Percentiles rank a stretch among this genome's conserved stretches.
These are phyloP conservation scores for Kwoniella bestiolae DNA, from an alignment of 768 basidiomycete species.

Conservation along the genomic window DNA sequence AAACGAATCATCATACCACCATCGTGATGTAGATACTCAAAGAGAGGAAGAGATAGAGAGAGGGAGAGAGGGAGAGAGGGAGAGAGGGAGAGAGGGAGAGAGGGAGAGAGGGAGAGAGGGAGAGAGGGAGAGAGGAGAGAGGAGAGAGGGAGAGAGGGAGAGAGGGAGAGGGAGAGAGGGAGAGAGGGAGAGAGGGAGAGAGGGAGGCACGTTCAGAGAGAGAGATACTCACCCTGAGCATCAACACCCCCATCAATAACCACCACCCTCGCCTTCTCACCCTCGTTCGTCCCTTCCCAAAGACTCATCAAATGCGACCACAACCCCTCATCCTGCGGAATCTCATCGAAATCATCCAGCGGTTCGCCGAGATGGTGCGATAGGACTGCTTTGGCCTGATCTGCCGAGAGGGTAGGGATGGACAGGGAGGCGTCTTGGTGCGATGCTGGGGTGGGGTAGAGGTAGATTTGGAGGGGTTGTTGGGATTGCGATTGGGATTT, in stretches of 20 bases:
- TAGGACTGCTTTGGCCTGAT: slow-evolving; percentile 53
- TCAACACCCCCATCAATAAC: slow-evolving; percentile 50
- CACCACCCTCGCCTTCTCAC: slow-evolving; percentile 41
- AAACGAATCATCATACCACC: background rate
- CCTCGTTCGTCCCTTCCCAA: slow-evolving; percentile 24
- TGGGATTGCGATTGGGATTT: slow-evolving; percentile 21
- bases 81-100: background rate
- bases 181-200: no score
- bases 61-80: background rate
- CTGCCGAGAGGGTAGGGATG: slow-evolving; percentile 43
- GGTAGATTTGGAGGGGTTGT: slow-evolving; percentile 52
- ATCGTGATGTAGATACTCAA: background rate
- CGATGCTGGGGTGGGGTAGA: slow-evolving; percentile 48
- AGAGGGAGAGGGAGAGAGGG: background rate
- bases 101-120: background rate
- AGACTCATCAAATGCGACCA: slow-evolving; percentile 48
- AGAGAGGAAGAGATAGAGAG: background rate
- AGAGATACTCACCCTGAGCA: slow-evolving; percentile 38
- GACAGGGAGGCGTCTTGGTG: slow-evolving; percentile 1
- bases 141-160: background rate
- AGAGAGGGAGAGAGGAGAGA: background rate
- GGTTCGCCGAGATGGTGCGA: slow-evolving; percentile 47
- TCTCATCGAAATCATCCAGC: slow-evolving; percentile 50
- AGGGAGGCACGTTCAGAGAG: background rate
- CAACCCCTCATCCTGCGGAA: slow-evolving; percentile 47